Percentiles rank a stretch among this genome's conserved stretches.
Conservation (phyloP, 768 basidiomycete species). For the Crassisporium funariophilum region DNA sequence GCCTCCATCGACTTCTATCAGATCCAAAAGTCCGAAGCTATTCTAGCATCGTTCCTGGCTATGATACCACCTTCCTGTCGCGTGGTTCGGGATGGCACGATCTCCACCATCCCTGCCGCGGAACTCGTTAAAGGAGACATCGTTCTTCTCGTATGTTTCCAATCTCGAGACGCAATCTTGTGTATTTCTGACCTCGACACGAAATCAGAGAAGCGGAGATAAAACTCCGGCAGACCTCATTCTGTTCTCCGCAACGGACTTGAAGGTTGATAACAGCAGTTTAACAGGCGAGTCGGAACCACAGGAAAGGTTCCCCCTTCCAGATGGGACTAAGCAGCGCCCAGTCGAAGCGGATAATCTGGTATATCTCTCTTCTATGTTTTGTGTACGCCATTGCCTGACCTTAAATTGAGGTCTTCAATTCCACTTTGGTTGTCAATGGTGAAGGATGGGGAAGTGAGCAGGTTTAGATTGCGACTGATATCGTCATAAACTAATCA, state of each 20-base stretch:
- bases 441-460: conserved; percentile 72
- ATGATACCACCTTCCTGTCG: conserved; percentile 74
- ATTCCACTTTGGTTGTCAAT: conserved; percentile 68
- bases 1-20: conserved; percentile 73
- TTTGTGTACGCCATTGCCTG: conserved; percentile 1
- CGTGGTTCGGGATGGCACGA: conserved; percentile 58
- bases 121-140: conserved; percentile 69
- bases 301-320: conserved; percentile 54
- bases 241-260: conserved; percentile 58
- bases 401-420: conserved; percentile 51
- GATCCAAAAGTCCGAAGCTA: conserved; percentile 74
- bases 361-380: conserved; percentile 30
- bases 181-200: conserved; percentile 6
- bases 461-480: conserved; percentile 20
- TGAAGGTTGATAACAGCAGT: conserved; percentile 74
- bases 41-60: conserved; percentile 70
- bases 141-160: conserved; percentile 53
- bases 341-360: conserved; percentile 69
- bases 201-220: conserved; percentile 64
- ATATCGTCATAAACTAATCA: neutral
- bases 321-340: conserved; percentile 46
- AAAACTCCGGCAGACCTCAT: conserved; percentile 73
- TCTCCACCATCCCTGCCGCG: conserved; percentile 58
- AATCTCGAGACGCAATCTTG: neutral
- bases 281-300: conserved; percentile 73